These are phyloP conservation scores for Penicillium sp. DNA, from an alignment of 2,329 filamentous ascomycete genomes.

Conservation along the genomic window DNA sequence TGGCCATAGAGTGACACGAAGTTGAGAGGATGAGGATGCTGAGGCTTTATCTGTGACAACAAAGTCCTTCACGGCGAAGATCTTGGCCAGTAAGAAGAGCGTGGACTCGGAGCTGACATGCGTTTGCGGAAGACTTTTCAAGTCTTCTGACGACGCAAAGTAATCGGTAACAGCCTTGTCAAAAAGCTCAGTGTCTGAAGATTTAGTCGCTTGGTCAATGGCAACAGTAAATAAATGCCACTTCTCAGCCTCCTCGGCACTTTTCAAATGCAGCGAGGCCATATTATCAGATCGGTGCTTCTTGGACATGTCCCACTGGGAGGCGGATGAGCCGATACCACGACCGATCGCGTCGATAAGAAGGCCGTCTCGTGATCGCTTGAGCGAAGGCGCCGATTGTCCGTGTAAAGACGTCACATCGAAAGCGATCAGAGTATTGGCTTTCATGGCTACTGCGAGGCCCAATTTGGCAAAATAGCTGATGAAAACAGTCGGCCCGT, in stretches of 20 bases:
- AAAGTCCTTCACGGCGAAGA: constrained; percentile 28
- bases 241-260: constrained; percentile 26
- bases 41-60: constrained; percentile 19
- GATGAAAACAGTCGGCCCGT: constrained; percentile 32
- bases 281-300: constrained; percentile 27
- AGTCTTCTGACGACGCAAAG: constrained; percentile 19
- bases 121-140: constrained; percentile 20
- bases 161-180: constrained; percentile 30
- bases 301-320: constrained; percentile 27
- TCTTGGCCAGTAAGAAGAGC: constrained; percentile 34
- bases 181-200: constrained; percentile 27
- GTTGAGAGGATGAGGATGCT: constrained; percentile 21
- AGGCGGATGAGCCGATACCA: constrained; percentile 32
- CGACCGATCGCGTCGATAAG: constrained; percentile 40
- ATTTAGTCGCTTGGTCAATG: constrained; percentile 24
- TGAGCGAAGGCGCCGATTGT: constrained; percentile 27
- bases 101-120: constrained; percentile 34
- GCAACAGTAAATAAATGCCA: constrained; percentile 31
- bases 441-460: constrained; percentile 38
- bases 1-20: constrained; percentile 34
- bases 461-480: constrained; percentile 42
- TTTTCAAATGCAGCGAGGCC: constrained; percentile 28
- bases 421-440: constrained; percentile 40
- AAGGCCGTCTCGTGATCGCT: constrained; percentile 36
- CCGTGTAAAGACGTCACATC: constrained; percentile 35